Evolutionary conservation across 768 basidiomycete species (phyloP), one percentile per base, ranked within the genome.

Genomic region (Baorangia bicolor): DNA sequence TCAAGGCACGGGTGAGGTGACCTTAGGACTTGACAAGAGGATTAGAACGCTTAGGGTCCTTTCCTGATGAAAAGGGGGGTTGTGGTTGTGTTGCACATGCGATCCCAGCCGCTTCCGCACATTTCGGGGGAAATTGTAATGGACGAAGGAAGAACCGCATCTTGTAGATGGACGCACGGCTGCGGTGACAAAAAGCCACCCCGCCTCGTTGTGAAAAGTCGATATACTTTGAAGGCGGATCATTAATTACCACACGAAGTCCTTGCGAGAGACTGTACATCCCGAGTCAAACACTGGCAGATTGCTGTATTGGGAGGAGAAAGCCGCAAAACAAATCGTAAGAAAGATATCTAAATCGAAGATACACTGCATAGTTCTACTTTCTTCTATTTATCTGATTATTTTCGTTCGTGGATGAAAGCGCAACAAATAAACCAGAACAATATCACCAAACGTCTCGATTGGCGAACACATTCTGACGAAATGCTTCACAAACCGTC

Each of bases 311-410:
- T n/a, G 39, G 20, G 7, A 39, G 21, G 39, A 13, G 5, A 20
- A 39, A n/a, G 38, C 20, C n/a, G 10, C 10, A 20, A 11, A 20
- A n/a, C 11, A 20, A 40, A n/a, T n/a, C n/a, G n/a, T n/a, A n/a
- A 40, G 6, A 40, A 20, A 21, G n/a, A 20, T 2, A 4, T 20
- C 38, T 20, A 20, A 10, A 20, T 20, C 20, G 5, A 39, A 39
- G n/a, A 20, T 67, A 66, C 64, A 65, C 9, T 45, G 27, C 56
- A 31, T 58, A 30, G 50, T 51, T 65, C 60, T 65, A 65, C 21
- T 43, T 39, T 37, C 33, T 14, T 50, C 53, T 56, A 49, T 41
- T 12, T 35, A n/a, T n/a, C n/a, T n/a, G n/a, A n/a, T n/a, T n/a
- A n/a, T n/a, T n/a, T n/a, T n/a, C n/a, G n/a, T n/a, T n/a, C n/a